Evolutionary conservation across 2,329 filamentous ascomycete genomes (phyloP).

Genomic region (Aspergillaceae sp.): DNA sequence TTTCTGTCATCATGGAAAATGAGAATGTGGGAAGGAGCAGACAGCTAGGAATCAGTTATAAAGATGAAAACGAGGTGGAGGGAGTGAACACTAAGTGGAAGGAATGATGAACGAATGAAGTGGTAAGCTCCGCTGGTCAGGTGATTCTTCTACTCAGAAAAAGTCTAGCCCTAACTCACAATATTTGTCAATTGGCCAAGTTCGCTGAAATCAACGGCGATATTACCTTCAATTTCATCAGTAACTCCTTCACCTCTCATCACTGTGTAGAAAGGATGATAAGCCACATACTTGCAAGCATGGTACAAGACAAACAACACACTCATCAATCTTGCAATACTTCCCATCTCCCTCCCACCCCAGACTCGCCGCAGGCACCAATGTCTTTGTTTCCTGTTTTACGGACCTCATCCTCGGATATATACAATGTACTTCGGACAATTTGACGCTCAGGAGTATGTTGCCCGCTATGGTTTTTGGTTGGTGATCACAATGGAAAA

Average conservation of each 20-base stretch:
- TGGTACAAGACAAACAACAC: background rate
- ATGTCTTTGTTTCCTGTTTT: background rate
- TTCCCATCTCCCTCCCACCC: background rate
- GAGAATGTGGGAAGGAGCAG: background rate
- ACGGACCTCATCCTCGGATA: too few species aligned
- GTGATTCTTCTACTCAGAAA: background rate
- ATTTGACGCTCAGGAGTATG: too few species aligned
- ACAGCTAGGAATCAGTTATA: background rate
- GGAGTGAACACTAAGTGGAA: background rate
- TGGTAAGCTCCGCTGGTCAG: background rate
- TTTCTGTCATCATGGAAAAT: background rate
- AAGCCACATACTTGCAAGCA: background rate
- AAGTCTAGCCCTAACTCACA: background rate
- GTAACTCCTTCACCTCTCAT: background rate
- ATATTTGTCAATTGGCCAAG: background rate
- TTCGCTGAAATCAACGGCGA: background rate
- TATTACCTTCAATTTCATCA: background rate
- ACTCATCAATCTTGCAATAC: conserved; percentile 1
- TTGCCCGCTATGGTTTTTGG: too few species aligned
- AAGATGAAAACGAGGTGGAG: background rate
- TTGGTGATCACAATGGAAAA: too few species aligned
- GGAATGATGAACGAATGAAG: background rate
- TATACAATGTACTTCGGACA: too few species aligned
- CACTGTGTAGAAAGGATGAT: background rate
- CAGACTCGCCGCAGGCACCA: background rate